Evolutionary conservation across 768 basidiomycete species (phyloP).

Genomic region (Russula vinacea): DNA sequence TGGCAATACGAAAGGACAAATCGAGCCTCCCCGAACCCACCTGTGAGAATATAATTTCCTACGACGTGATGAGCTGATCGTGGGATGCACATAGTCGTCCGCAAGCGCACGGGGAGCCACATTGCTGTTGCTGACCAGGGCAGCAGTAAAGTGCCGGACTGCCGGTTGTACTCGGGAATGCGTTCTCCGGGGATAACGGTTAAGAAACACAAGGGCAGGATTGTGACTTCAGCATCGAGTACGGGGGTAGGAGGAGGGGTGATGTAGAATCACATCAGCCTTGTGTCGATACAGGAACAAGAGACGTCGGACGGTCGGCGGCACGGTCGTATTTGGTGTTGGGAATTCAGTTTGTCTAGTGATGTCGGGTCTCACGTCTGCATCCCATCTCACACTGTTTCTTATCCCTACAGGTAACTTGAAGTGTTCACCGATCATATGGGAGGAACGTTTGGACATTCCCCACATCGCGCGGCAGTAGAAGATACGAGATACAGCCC

Average conservation of each 20-base stretch:
- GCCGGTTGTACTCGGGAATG: too few relatives aligned
- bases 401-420: background rate
- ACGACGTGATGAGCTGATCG: slow-evolving; percentile 10
- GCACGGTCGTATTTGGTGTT: background rate
- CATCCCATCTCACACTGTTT: background rate
- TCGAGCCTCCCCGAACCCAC: background rate
- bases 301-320: background rate
- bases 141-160: too few relatives aligned
- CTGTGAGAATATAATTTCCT: background rate
- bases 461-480: background rate
- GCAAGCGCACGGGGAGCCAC: background rate
- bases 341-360: background rate
- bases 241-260: background rate
- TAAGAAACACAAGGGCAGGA: slow-evolving; percentile 3
- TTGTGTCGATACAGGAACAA: slow-evolving; percentile 1
- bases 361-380: background rate
- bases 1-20: slow-evolving; percentile 12
- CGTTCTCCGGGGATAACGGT: background rate
- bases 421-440: background rate
- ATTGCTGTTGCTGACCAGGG: background rate
- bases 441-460: background rate
- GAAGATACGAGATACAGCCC: background rate
- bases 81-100: slow-evolving; percentile 8
- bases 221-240: background rate
- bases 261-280: slow-evolving; percentile 6